A percentile compares a stretch with the other conserved stretches of the same genome.
These are phyloP conservation scores for Cryphonectria nitschkei DNA, from an alignment of 2,329 filamentous ascomycete species.

Conservation along the genomic window DNA sequence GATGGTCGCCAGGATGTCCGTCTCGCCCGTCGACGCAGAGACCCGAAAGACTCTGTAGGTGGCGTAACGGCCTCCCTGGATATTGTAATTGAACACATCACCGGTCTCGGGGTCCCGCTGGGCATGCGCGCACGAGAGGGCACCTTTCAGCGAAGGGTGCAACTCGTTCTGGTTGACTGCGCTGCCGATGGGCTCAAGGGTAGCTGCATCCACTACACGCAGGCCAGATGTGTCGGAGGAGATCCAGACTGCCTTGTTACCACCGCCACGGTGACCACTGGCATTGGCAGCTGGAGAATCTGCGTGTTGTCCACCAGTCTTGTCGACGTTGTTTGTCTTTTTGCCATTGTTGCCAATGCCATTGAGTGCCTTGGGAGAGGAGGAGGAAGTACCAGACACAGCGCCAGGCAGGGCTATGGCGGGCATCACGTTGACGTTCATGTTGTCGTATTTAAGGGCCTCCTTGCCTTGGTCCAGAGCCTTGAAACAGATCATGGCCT, in stretches of 20 bases:
- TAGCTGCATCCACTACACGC: constrained; percentile 68
- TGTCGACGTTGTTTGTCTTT: background rate
- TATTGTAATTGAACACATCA: constrained; percentile 81
- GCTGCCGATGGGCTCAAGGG: constrained; percentile 72
- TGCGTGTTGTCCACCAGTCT: background rate
- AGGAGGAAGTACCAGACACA: background rate
- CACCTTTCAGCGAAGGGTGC: constrained; percentile 70
- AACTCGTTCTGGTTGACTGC: constrained; percentile 59
- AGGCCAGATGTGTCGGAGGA: constrained; percentile 60
- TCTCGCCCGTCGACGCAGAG: constrained; percentile 64
- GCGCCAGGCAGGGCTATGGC: constrained; percentile 15
- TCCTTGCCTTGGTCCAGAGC: constrained; percentile 33
- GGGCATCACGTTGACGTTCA: constrained; percentile 66
- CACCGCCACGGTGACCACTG: background rate
- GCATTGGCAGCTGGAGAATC: background rate
- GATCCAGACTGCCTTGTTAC: constrained; percentile 53
- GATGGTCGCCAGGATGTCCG: constrained; percentile 73
- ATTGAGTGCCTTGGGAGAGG: constrained; percentile 20
- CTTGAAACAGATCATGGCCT: constrained; percentile 66
- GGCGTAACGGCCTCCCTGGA: constrained; percentile 60
- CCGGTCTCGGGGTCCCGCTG: constrained; percentile 73
- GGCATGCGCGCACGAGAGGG: constrained; percentile 71
- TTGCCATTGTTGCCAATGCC: constrained; percentile 44
- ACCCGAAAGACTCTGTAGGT: constrained; percentile 73
- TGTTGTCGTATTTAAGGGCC: constrained; percentile 53